Percentiles rank a stretch among this genome's conserved stretches.
phyloP scores from a whole-genome alignment of 2,329 filamentous ascomycete species.

The Trichocomaceae sp. region DNA sequence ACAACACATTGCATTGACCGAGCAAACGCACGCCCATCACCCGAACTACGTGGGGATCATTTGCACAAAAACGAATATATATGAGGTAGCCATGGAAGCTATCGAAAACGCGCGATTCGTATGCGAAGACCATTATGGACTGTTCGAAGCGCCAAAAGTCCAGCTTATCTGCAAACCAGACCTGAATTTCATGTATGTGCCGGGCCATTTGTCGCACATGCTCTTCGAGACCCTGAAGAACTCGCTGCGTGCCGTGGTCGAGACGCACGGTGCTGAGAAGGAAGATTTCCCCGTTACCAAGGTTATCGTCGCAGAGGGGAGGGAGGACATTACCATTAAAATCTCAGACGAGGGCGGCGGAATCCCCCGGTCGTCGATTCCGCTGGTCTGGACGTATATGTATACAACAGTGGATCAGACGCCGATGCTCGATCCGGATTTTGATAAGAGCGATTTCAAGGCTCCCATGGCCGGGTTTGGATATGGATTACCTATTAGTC shows the following conservation, averaged over 20 bases:
- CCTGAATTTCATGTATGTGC: slow-evolving; percentile 98
- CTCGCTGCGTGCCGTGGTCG: slow-evolving; percentile 91
- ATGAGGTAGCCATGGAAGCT: slow-evolving; percentile 88
- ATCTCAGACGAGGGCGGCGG: slow-evolving; percentile 94
- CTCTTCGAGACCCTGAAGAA: slow-evolving; percentile 99
- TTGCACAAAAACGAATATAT: slow-evolving; percentile 96
- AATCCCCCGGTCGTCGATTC: slow-evolving; percentile 86
- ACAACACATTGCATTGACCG: slow-evolving; percentile 93
- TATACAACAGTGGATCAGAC: slow-evolving; percentile 98
- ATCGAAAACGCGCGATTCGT: slow-evolving; percentile 99
- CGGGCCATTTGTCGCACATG: slow-evolving; percentile 98
- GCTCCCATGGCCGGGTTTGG: slow-evolving; percentile 98
- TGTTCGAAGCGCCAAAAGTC: slow-evolving; percentile 94
- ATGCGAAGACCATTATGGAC: slow-evolving; percentile 94
- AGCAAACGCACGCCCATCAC: slow-evolving; percentile 82
- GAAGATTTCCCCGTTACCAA: slow-evolving; percentile 95
- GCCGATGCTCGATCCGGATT: slow-evolving; percentile 89
- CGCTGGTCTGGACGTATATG: slow-evolving; percentile 99
- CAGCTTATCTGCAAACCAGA: slow-evolving; percentile 92
- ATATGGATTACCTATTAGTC: slow-evolving; percentile 91
- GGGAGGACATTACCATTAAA: slow-evolving; percentile 99
- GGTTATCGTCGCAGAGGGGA: slow-evolving; percentile 93
- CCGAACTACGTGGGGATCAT: slow-evolving; percentile 97
- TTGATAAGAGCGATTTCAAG: slow-evolving; percentile 98
- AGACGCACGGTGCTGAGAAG: slow-evolving; percentile 89